These are phyloP conservation scores for Fusarium decemcellulare DNA, from an alignment of 2,329 filamentous ascomycete genomes.

Conservation along the genomic window DNA sequence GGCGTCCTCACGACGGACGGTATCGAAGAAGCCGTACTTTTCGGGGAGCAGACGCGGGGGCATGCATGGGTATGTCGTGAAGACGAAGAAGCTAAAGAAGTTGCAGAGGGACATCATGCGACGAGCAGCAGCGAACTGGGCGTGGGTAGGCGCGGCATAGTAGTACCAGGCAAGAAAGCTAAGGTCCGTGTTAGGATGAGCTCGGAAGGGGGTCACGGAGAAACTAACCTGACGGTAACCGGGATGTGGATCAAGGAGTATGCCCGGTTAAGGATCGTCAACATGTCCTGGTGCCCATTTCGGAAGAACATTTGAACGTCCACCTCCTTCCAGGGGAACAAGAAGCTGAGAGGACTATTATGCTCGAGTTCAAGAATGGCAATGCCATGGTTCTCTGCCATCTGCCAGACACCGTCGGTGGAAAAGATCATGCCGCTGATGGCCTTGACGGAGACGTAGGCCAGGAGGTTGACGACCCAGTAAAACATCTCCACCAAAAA, in stretches of 20 bases:
- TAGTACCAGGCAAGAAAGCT: conserved; percentile 77
- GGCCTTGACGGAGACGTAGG: conserved; percentile 62
- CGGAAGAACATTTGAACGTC: conserved; percentile 71
- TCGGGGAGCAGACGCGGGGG: conserved; percentile 69
- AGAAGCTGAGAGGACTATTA: conserved; percentile 61
- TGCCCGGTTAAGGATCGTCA: conserved; percentile 70
- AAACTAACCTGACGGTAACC: conserved; percentile 67
- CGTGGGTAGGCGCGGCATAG: conserved; percentile 63
- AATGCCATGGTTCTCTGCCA: conserved; percentile 69
- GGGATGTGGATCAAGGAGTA: conserved; percentile 74
- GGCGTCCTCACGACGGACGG: conserved; percentile 61
- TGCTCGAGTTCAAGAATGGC: conserved; percentile 70
- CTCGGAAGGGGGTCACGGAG: conserved; percentile 24
- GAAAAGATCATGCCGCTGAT: conserved; percentile 52
- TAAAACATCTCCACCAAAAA: conserved; percentile 83
- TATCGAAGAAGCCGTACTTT: conserved; percentile 71
- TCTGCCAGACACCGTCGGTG: conserved; percentile 64
- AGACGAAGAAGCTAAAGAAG: conserved; percentile 67
- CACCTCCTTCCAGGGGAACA: conserved; percentile 67
- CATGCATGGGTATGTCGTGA: conserved; percentile 71
- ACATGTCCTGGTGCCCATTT: conserved; percentile 64
- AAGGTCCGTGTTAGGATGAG: neutral
- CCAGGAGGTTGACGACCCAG: conserved; percentile 76
- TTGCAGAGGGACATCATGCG: conserved; percentile 67
- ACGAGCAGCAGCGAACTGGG: conserved; percentile 54